Base-by-base conservation (phyloP, 495 filamentous ascomycete genomes). In the Penicillium dipodomyicola region DNA sequence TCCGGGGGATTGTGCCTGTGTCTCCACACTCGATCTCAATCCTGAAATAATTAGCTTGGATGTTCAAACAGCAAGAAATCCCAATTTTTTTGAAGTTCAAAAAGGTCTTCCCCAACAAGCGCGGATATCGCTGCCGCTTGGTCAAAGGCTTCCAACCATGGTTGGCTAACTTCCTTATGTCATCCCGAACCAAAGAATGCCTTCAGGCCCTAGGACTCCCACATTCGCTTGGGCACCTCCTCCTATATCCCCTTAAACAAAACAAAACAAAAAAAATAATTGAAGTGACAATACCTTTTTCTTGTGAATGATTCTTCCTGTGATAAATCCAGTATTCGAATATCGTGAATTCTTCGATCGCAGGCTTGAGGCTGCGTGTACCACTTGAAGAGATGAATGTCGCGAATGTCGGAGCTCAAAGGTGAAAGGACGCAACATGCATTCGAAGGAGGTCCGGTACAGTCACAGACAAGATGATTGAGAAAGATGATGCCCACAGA, bases 111-210 rank as follows among this genome's bases (percentile, higher is more conserved):
- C 42, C 20, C 11, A 23, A 25, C 22, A 23, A 15, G 14, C 22
- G 32, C 48, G 48, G 48, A n/a, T 50, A 39, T 37, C 25, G 32
- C 30, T 49, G 47, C 32, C 47, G 47, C 47, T 4, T 20, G 23
- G 23, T 43, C 50, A 52, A 29, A 29, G 22, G 49, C 29, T 37
- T 25, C 14, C 5, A 8, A 30, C 15, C 35, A 8, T 14, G 12
- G 42, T 23, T 45, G 12, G 22, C 4, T 27, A 6, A 5, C 12
- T 30, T 46, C 49, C 58, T 58, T 51, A 57, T 60, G 62, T 61
- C 57, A 61, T 62, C 51, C 58, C 59, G 50, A 52, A 30, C 50
- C 50, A 52, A 41, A 40, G 50, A 52, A 52, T 52, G 39, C 37
- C 35, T 27, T 25, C 25, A 48, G 45, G 32, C 23, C 49, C 15